Evolutionary conservation across 768 basidiomycete genomes (phyloP).

Genomic region (Mycena crocata): DNA sequence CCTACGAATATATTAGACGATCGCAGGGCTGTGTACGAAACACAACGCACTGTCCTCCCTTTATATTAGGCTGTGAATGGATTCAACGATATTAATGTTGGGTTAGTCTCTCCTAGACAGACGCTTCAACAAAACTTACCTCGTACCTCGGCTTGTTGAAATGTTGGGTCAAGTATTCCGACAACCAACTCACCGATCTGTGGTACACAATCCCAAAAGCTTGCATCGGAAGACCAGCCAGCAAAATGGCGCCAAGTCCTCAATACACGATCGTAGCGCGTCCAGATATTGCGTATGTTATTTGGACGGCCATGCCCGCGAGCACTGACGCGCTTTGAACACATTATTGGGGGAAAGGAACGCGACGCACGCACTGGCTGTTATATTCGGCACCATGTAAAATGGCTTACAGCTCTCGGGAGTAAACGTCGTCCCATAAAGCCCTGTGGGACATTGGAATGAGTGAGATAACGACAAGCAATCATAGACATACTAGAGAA

Average conservation of each 20-base stretch:
- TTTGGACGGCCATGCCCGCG: conserved; percentile 33
- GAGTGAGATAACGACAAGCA: too few species aligned
- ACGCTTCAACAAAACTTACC: too few species aligned
- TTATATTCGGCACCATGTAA: conserved; percentile 33
- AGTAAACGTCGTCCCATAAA: conserved; percentile 21
- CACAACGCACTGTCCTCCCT: conserved; percentile 16
- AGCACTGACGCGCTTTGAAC: conserved; percentile 21
- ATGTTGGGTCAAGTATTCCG: neutral
- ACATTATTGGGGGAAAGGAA: neutral
- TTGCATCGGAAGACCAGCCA: conserved; percentile 29
- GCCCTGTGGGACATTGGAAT: conserved; percentile 7
- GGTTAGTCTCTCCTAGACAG: too few species aligned
- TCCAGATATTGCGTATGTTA: conserved; percentile 30
- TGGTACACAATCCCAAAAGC: conserved; percentile 30
- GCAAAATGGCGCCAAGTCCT: conserved; percentile 19
- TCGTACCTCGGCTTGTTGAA: neutral
- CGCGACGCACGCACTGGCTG: conserved; percentile 27
- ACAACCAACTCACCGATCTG: conserved; percentile 1
- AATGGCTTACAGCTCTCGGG: conserved; percentile 21
- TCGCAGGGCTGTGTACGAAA: neutral
- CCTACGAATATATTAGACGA: neutral
- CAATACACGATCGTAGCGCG: conserved; percentile 20
- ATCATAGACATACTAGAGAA: too few species aligned
- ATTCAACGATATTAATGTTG: too few species aligned
- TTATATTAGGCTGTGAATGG: too few species aligned